A percentile compares a stretch with the other conserved stretches of the same genome.
phyloP scores from a whole-genome alignment of 257 asterid species.

The Eustoma russellianum region DNA sequence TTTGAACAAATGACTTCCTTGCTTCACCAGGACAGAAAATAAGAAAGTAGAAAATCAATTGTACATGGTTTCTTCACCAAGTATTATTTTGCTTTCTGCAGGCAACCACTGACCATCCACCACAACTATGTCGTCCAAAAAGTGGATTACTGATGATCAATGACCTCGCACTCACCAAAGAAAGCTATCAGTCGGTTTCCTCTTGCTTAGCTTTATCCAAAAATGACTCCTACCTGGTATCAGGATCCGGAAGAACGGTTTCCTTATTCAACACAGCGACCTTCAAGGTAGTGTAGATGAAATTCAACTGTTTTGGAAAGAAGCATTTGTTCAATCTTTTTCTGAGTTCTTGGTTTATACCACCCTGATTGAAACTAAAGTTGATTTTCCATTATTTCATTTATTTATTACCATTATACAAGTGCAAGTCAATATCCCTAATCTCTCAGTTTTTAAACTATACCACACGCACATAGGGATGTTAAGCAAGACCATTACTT shows the following conservation, averaged over 20 bases:
- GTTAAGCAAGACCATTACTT: too few species aligned
- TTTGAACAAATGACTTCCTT: neutral
- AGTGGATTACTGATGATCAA: slow-evolving; percentile 41
- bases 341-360: too few species aligned
- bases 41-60: neutral
- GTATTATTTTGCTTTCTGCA: slow-evolving; percentile 14
- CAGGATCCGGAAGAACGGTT: slow-evolving; percentile 51
- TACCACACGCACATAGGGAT: too few species aligned
- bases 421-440: too few species aligned
- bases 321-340: too few species aligned
- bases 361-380: too few species aligned
- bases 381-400: too few species aligned
- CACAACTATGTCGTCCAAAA: slow-evolving; percentile 46
- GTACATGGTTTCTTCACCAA: neutral
- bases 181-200: slow-evolving; percentile 15
- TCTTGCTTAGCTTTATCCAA: slow-evolving; percentile 55
- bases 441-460: too few species aligned
- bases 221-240: slow-evolving; percentile 50
- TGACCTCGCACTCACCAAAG: slow-evolving; percentile 22
- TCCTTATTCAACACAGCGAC: slow-evolving; percentile 37
- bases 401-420: too few species aligned
- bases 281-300: slow-evolving; percentile 35
- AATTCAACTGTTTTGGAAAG: too few species aligned
- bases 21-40: neutral
- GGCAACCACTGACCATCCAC: slow-evolving; percentile 47